Evolutionary conservation across 1,139 yeast genomes (phyloP), one percentile per base, ranked within the genome.

Genomic region (Sugiyamaella japonica): DNA sequence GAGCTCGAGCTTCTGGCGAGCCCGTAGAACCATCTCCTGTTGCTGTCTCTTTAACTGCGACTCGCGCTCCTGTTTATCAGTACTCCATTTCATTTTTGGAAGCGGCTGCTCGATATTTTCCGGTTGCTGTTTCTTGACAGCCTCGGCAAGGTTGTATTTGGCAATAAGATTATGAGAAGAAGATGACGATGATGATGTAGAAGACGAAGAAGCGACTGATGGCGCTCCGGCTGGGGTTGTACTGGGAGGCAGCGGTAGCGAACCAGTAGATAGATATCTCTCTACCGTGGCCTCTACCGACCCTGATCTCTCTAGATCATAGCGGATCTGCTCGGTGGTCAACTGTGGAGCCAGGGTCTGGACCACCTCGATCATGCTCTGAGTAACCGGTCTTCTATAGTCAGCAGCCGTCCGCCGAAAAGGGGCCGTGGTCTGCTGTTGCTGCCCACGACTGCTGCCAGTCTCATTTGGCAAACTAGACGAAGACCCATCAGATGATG

Each of bases 301-400:
- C 0, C 96, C 96, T 0, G 95, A 80, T 56, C 82, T 76, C 64
- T 83, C 81, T 50, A 82, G 68, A 55, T 72, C 76, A 52, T 60
- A 68, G 28, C 72, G 57, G 53, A 91, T 89, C 68, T 88, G 95
- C n/a, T 80, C 87, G 7, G 73, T 78, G 0, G 88, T 76, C 49
- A 89, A 73, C 34, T 77, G 76, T 1, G 98, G 97, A 0, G 90
- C 96, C 59, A 91, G 76, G 28, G 90, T 82, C 63, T 84, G 89
- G 1, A 91, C 97, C 0, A 88, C 85, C 61, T 87, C 95, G 48
- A 91, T 77, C 98, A 91, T 91, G 59, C 81, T 84, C 9, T 77
- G 80, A 2, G 89, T 86, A n/a, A 87, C 86, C 2, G 75, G 78
- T 54, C 96, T 80, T 15, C 70, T 56, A 38, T 56, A 55, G 13